phyloP scores from a whole-genome alignment of 495 filamentous ascomycete genomes.

The Viridothelium virens region DNA sequence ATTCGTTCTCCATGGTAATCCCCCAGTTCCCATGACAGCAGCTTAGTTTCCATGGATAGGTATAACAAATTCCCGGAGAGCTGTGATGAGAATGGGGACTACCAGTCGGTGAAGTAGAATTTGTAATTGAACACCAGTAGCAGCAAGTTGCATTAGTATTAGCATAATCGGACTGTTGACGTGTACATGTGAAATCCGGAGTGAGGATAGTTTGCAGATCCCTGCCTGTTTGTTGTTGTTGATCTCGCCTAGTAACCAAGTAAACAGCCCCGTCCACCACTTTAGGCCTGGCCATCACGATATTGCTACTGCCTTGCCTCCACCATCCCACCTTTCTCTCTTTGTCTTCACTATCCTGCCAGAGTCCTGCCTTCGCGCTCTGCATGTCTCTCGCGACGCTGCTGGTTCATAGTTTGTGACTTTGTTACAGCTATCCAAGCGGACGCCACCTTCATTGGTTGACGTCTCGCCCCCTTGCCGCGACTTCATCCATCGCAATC shows the following conservation, averaged over 20 bases:
- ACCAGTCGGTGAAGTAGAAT: too few species aligned
- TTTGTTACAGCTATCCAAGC: not conserved
- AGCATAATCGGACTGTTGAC: too few species aligned
- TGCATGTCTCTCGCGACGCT: not conserved
- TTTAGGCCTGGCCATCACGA: not conserved
- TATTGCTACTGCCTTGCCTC: not conserved
- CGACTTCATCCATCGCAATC: conserved; percentile 1
- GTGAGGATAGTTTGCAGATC: not conserved
- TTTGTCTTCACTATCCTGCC: not conserved
- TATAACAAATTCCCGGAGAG: too few species aligned
- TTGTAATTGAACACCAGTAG: too few species aligned
- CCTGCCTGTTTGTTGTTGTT: conserved; percentile 8
- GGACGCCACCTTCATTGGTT: conserved; percentile 1
- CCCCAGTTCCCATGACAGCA: too few species aligned
- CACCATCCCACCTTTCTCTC: not conserved
- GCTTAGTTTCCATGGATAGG: too few species aligned
- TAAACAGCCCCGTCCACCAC: not conserved
- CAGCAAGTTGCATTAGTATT: too few species aligned
- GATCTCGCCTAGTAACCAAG: not conserved
- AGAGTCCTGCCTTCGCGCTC: not conserved
- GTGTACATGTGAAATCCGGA: not conserved
- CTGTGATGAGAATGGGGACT: too few species aligned
- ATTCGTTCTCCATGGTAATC: too few species aligned
- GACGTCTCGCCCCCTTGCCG: not conserved
- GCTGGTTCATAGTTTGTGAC: not conserved